Evolutionary conservation across 179 eudicot species (phyloP).

Genomic region (Monotropa hypopitys): DNA sequence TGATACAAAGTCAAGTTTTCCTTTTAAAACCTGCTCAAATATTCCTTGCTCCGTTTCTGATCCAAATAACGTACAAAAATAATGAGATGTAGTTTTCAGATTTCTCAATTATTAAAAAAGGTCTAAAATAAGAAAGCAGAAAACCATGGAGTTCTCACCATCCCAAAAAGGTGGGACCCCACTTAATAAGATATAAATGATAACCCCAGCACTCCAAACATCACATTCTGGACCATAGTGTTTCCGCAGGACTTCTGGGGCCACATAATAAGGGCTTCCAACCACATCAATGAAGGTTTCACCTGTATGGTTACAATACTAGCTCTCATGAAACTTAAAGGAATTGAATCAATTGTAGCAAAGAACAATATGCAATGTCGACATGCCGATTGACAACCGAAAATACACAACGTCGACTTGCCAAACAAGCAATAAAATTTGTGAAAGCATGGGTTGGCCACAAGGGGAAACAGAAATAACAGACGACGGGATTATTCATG

Average conservation of each 20-base stretch:
- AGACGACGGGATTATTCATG: background rate
- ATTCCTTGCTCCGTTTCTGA: slow-evolving; percentile 85
- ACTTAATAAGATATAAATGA: slow-evolving; percentile 67
- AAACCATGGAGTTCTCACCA: slow-evolving; percentile 28
- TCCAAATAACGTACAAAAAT: slow-evolving; percentile 19
- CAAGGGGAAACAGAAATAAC: background rate
- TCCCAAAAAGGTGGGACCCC: slow-evolving; percentile 96
- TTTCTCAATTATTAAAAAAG: background rate
- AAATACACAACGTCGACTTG: background rate
- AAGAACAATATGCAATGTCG: too few relatives aligned
- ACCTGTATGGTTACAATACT: slow-evolving; percentile 27
- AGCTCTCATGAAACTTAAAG: background rate
- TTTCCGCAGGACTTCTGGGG: slow-evolving; percentile 83
- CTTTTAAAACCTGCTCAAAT: slow-evolving; percentile 81
- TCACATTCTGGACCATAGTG: slow-evolving; percentile 80
- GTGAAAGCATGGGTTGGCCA: slow-evolving; percentile 4
- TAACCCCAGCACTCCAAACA: slow-evolving; percentile 94
- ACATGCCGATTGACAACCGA: too few relatives aligned
- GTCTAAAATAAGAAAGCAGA: background rate
- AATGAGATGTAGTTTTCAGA: slow-evolving; percentile 1
- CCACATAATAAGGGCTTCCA: slow-evolving; percentile 90
- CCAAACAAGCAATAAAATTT: background rate
- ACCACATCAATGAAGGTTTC: slow-evolving; percentile 73
- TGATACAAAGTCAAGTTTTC: slow-evolving; percentile 69
- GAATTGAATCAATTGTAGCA: background rate